A percentile compares a stretch with the other conserved stretches of the same genome.
Evolutionary conservation across 441 rosid genomes (phyloP).

Genomic region (Capsella rubella): DNA sequence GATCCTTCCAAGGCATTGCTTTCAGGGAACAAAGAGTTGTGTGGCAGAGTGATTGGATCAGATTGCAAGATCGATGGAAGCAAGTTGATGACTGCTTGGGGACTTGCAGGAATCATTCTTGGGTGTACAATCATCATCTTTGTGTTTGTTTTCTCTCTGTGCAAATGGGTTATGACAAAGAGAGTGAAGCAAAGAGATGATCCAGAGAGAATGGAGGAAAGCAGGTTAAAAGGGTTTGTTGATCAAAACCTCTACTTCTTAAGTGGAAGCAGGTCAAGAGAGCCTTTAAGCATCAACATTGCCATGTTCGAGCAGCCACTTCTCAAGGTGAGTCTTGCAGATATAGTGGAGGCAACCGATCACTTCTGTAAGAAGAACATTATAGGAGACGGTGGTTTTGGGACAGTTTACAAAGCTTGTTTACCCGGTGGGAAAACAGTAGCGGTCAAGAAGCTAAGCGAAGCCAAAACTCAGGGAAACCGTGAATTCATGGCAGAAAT

Average conservation of each 20-base stretch:
- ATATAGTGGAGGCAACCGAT: conserved; percentile 81
- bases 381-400: conserved; percentile 94
- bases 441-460: conserved; percentile 91
- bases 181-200: conserved; percentile 50
- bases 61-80: conserved; percentile 56
- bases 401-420: conserved; percentile 85
- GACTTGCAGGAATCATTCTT: conserved; percentile 54
- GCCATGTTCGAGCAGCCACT: conserved; percentile 93
- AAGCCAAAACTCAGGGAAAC: conserved; percentile 84
- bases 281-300: conserved; percentile 86
- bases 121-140: conserved; percentile 54
- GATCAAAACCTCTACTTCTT: conserved; percentile 67
- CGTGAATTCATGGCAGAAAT: conserved; percentile 91
- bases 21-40: conserved; percentile 70
- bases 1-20: conserved; percentile 58
- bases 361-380: conserved; percentile 83
- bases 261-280: conserved; percentile 79
- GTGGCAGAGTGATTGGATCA: conserved; percentile 56
- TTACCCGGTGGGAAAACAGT: conserved; percentile 66
- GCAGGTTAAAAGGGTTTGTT: conserved; percentile 57
- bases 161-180: conserved; percentile 52
- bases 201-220: conserved; percentile 62
- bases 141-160: conserved; percentile 44
- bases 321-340: conserved; percentile 69
- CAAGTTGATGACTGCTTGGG: conserved; percentile 56